phyloP scores from a whole-genome alignment of 495 filamentous ascomycete species.

The Pyronema domesticum region DNA sequence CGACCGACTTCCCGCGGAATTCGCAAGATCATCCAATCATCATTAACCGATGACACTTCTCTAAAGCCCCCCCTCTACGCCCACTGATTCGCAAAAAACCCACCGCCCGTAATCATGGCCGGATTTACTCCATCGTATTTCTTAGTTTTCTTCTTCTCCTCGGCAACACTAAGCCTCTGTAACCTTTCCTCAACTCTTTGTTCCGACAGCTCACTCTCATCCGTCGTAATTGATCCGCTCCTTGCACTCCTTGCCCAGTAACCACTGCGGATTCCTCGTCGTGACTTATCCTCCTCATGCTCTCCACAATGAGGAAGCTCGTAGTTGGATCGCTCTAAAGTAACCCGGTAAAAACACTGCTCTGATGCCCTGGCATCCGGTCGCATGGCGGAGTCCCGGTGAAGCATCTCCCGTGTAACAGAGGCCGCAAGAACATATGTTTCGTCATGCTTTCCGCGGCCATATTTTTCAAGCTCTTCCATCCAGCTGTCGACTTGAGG shows the following conservation, averaged over 20 bases:
- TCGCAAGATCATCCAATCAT: too few relatives aligned
- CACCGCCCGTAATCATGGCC: not conserved
- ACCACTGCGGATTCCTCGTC: not conserved
- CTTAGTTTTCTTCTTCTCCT: not conserved
- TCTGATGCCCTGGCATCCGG: constrained; percentile 28
- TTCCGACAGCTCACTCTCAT: not conserved
- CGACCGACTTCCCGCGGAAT: too few relatives aligned
- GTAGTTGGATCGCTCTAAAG: not conserved
- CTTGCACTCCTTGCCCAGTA: not conserved
- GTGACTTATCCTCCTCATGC: not conserved
- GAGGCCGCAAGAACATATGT: constrained; percentile 29
- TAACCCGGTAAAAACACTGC: constrained; percentile 10
- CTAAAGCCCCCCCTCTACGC: not conserved
- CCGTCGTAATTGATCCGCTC: not conserved
- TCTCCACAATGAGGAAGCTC: not conserved
- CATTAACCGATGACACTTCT: not conserved
- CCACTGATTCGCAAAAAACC: not conserved
- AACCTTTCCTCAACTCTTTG: not conserved
- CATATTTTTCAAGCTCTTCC: constrained; percentile 44
- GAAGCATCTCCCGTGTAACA: constrained; percentile 32
- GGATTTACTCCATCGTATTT: not conserved
- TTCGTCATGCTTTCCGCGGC: constrained; percentile 44
- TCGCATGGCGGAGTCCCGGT: constrained; percentile 26
- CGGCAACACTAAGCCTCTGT: not conserved
- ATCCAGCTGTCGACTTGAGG: constrained; percentile 68